Conservation (phyloP, 2,329 filamentous ascomycete species). For the Scedosporium boydii region DNA sequence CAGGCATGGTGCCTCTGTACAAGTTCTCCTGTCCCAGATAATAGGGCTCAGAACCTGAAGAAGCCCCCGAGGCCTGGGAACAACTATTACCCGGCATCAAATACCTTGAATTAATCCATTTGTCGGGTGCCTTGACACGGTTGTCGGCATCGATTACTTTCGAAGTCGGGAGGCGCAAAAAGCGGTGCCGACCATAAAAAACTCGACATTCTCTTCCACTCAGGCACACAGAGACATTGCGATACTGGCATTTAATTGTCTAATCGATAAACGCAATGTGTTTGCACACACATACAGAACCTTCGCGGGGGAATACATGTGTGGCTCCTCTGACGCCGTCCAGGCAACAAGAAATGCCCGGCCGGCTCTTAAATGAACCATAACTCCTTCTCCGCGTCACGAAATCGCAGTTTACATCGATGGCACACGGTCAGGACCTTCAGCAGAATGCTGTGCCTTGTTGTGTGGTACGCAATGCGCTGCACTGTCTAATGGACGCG, state of each 20-base stretch:
- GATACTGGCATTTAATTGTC: background rate
- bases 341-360: constrained; percentile 51
- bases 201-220: too few relatives aligned
- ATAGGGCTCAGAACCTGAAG: too few relatives aligned
- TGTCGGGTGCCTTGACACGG: too few relatives aligned
- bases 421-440: constrained; percentile 16
- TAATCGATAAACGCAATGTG: background rate
- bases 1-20: too few relatives aligned
- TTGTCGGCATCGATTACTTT: too few relatives aligned
- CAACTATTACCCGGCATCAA: too few relatives aligned
- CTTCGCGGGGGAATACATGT: constrained; percentile 37
- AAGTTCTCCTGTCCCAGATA: too few relatives aligned
- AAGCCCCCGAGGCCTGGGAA: too few relatives aligned
- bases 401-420: constrained; percentile 49
- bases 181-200: too few relatives aligned
- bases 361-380: constrained; percentile 65
- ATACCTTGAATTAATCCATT: too few relatives aligned
- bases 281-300: background rate
- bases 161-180: too few relatives aligned
- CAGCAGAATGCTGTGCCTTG: constrained; percentile 3
- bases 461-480: constrained; percentile 5
- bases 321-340: constrained; percentile 77
- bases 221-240: background rate
- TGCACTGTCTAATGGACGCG: constrained; percentile 8
- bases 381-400: constrained; percentile 35